A percentile compares a stretch with the other conserved stretches of the same genome.
Conservation (phyloP, 805 yeast genomes). For the Yueomyces sinensis region DNA sequence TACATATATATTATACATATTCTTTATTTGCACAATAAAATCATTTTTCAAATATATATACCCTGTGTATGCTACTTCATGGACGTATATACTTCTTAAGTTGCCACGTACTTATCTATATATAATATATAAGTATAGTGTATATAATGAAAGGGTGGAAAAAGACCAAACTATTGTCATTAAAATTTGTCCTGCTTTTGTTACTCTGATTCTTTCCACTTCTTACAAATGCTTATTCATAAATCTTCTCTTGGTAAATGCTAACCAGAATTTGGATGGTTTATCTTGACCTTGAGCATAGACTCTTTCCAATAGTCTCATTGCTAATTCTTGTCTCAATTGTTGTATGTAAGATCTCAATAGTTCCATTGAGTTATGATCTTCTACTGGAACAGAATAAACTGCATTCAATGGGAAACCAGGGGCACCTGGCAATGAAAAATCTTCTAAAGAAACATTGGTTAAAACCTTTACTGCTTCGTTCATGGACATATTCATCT, state of each 20-base stretch:
- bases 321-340: conserved; percentile 87
- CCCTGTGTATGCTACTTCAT: too few species aligned
- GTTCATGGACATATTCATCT: conserved; percentile 31
- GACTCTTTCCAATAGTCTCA: conserved; percentile 61
- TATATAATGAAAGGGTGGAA: too few species aligned
- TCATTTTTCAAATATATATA: too few species aligned
- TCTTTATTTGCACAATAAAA: too few species aligned
- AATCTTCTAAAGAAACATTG: conserved; percentile 76
- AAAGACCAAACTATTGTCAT: too few species aligned
- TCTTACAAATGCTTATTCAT: conserved; percentile 57
- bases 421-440: conserved; percentile 88
- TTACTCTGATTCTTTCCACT: background rate
- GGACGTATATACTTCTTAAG: too few species aligned
- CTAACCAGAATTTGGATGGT: conserved; percentile 92
- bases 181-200: too few species aligned
- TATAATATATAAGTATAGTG: too few species aligned
- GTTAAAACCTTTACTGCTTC: conserved; percentile 63
- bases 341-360: conserved; percentile 76
- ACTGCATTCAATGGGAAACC: conserved; percentile 80
- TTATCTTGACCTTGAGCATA: conserved; percentile 41
- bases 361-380: conserved; percentile 63
- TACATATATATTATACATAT: too few species aligned
- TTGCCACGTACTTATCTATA: too few species aligned
- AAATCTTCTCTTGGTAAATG: conserved; percentile 86
- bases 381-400: conserved; percentile 58